Conservation (phyloP, 345 rosid species). For the Melastoma malabathricum region DNA sequence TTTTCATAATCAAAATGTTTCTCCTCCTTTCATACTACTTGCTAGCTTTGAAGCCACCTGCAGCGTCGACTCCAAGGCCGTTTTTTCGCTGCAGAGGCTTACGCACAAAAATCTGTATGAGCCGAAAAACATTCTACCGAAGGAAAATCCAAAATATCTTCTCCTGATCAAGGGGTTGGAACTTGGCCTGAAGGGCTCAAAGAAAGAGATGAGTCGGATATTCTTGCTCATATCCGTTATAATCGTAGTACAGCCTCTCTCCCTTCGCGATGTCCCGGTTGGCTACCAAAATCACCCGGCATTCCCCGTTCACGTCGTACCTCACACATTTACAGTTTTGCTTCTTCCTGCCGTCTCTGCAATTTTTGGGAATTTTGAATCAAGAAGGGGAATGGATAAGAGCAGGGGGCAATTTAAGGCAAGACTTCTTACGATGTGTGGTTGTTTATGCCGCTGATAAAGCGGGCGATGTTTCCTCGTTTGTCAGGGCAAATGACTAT, state of each 20-base stretch:
- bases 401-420: neutral
- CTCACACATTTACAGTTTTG: constrained; percentile 95
- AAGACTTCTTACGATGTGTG: constrained; percentile 52
- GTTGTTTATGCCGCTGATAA: constrained; percentile 85
- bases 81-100: too few species aligned
- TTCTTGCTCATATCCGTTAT: constrained; percentile 85
- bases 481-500: constrained; percentile 85
- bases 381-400: neutral
- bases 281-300: constrained; percentile 79
- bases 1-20: too few species aligned
- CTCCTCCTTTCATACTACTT: too few species aligned
- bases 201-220: constrained; percentile 90
- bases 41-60: too few species aligned
- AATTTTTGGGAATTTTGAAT: constrained; percentile 6
- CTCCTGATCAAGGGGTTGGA: neutral
- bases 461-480: constrained; percentile 81
- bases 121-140: too few species aligned
- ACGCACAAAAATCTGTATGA: too few species aligned
- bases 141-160: too few species aligned
- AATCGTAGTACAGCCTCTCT: constrained; percentile 89
- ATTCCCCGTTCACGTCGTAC: constrained; percentile 65
- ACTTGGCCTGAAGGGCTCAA: constrained; percentile 14
- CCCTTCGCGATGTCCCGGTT: constrained; percentile 73
- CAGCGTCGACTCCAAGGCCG: too few species aligned
- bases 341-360: constrained; percentile 86